These are phyloP conservation scores for Triticum timopheevii DNA, from an alignment of 176 grass and related monocot genomes.

Conservation along the genomic window DNA sequence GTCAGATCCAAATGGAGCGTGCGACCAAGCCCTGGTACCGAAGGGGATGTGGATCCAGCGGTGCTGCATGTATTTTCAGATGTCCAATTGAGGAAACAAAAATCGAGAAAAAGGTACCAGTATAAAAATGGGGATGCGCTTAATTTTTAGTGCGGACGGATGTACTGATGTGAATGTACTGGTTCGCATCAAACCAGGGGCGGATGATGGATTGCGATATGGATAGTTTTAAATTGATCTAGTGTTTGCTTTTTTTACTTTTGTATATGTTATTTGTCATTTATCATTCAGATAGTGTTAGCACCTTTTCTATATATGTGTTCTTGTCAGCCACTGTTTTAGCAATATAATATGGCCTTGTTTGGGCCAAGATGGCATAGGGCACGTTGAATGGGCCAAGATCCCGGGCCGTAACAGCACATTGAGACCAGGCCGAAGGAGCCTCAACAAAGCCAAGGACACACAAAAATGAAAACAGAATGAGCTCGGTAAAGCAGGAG, in stretches of 20 bases:
- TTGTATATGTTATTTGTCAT: not conserved
- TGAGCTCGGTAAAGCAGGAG: not conserved
- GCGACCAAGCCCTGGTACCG: not conserved
- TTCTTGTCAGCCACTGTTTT: not conserved
- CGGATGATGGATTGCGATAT: not conserved
- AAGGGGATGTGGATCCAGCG: not conserved
- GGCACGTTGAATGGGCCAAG: no score
- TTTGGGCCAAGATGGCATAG: not conserved
- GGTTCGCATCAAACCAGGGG: not conserved
- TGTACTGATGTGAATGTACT: constrained; percentile 4
- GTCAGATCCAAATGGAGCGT: not conserved
- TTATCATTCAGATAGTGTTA: constrained; percentile 11
- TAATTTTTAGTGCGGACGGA: constrained; percentile 5
- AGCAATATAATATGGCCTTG: no score
- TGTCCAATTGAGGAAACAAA: constrained; percentile 9
- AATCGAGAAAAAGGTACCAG: not conserved
- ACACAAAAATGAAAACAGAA: no score
- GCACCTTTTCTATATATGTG: not conserved
- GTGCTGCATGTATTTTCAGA: not conserved
- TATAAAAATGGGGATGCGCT: not conserved
- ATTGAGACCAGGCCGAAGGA: not conserved
- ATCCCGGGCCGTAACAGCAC: not conserved
- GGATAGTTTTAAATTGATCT: constrained; percentile 5
- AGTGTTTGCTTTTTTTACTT: not conserved
- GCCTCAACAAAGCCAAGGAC: no score